Percentiles rank a stretch among this genome's conserved stretches.
Evolutionary conservation across 2,329 filamentous ascomycete genomes (phyloP).

Genomic region (Penicillium olsonii): DNA sequence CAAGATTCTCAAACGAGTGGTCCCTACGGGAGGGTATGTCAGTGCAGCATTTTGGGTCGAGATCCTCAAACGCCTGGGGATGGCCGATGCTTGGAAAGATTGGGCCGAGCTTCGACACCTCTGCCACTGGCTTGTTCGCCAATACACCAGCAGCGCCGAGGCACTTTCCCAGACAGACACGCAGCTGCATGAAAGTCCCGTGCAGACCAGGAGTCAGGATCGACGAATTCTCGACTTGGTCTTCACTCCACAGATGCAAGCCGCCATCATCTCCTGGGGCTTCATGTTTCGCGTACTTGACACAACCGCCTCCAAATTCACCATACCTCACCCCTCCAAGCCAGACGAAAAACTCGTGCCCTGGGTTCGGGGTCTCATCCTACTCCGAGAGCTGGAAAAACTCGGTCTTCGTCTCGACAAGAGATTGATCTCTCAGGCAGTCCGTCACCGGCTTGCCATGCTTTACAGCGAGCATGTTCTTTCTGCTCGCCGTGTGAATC

Average conservation of each 20-base stretch:
- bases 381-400: slow-evolving; percentile 41
- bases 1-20: slow-evolving; percentile 50
- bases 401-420: slow-evolving; percentile 37
- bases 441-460: slow-evolving; percentile 38
- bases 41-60: slow-evolving; percentile 56
- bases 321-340: slow-evolving; percentile 18
- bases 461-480: slow-evolving; percentile 36
- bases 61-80: slow-evolving; percentile 61
- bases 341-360: slow-evolving; percentile 31
- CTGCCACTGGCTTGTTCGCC: slow-evolving; percentile 52
- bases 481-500: slow-evolving; percentile 37
- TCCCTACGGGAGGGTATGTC: slow-evolving; percentile 47
- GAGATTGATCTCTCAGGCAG: slow-evolving; percentile 33
- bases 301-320: slow-evolving; percentile 18
- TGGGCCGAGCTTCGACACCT: slow-evolving; percentile 56
- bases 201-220: slow-evolving; percentile 11
- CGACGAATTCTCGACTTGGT: slow-evolving; percentile 38
- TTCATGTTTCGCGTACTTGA: slow-evolving; percentile 40
- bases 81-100: slow-evolving; percentile 46
- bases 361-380: slow-evolving; percentile 42
- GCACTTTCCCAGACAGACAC: not conserved
- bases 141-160: slow-evolving; percentile 33
- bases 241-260: slow-evolving; percentile 47
- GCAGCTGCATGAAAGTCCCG: slow-evolving; percentile 5
- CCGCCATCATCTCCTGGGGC: slow-evolving; percentile 53